Evolutionary conservation across 164 flowering plant species (phyloP).

Genomic region (Magnolia changhungtana): DNA sequence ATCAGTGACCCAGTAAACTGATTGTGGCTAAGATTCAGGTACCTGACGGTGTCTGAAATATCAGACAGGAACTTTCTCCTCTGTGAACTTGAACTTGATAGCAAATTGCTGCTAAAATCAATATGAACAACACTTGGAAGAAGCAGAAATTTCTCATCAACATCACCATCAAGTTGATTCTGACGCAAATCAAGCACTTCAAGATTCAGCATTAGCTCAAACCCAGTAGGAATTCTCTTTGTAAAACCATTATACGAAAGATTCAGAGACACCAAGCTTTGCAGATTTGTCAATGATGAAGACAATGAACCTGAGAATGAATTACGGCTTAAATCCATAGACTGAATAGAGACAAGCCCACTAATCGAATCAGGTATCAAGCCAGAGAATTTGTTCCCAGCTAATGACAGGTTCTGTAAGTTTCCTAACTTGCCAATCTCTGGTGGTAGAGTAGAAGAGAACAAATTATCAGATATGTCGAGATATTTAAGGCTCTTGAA

Average conservation of each 20-base stretch:
- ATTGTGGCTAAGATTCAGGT: constrained; percentile 56
- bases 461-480: constrained; percentile 75
- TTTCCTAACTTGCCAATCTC: constrained; percentile 60
- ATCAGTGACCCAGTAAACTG: constrained; percentile 44
- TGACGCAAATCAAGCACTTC: constrained; percentile 79
- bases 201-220: constrained; percentile 52
- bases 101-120: constrained; percentile 80
- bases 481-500: constrained; percentile 61
- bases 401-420: constrained; percentile 65
- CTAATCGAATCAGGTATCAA: constrained; percentile 61
- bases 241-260: constrained; percentile 67
- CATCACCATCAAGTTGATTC: constrained; percentile 59
- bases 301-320: constrained; percentile 78
- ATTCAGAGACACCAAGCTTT: constrained; percentile 57
- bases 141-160: constrained; percentile 66
- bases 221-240: constrained; percentile 59
- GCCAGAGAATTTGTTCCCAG: constrained; percentile 91
- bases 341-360: constrained; percentile 54
- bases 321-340: constrained; percentile 78
- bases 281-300: constrained; percentile 45
- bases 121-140: constrained; percentile 56
- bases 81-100: constrained; percentile 41
- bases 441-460: constrained; percentile 54
- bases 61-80: constrained; percentile 50
- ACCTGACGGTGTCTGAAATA: constrained; percentile 59